A percentile compares a stretch with the other conserved stretches of the same genome.
Evolutionary conservation across 257 asterid genomes (phyloP).

Genomic region (Linaria vulgaris): DNA sequence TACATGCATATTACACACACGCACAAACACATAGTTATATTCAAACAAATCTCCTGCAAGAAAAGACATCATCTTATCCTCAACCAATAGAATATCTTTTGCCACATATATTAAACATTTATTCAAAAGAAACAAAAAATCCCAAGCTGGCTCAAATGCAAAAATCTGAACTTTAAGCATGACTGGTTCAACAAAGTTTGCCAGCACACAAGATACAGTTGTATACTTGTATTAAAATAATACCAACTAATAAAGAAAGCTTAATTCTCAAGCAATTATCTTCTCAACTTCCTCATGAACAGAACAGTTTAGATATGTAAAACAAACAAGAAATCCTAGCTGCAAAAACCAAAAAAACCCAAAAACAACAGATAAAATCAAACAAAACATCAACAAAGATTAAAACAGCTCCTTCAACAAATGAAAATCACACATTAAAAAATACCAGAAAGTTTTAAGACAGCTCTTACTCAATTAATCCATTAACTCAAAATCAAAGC

Average conservation of each 20-base stretch:
- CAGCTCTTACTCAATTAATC: slow-evolving; percentile 10
- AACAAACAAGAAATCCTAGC: slow-evolving; percentile 2
- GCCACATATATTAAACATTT: not conserved
- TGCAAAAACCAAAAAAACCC: slow-evolving; percentile 13
- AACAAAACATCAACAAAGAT: not conserved
- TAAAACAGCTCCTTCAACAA: not conserved
- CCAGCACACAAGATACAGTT: not conserved
- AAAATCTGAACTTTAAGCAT: slow-evolving; percentile 12
- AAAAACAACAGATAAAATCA: slow-evolving; percentile 4
- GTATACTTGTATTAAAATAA: no score
- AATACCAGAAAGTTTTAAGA: not conserved
- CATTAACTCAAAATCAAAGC: slow-evolving; percentile 1
- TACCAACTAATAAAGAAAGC: no score
- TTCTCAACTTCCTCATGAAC: slow-evolving; percentile 10
- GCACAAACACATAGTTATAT: no score
- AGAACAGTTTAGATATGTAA: slow-evolving; percentile 16
- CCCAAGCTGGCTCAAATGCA: slow-evolving; percentile 12
- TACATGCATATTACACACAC: no score
- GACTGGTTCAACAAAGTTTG: slow-evolving; percentile 1
- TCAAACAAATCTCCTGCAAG: no score
- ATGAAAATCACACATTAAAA: slow-evolving; percentile 3
- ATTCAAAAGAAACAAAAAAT: not conserved
- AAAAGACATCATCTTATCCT: no score
- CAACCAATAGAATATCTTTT: no score
- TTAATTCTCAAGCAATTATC: no score